Percentiles rank a stretch among this genome's conserved stretches.
phyloP scores from a whole-genome alignment of 805 yeast genomes.

The Isabelozyma heimii region DNA sequence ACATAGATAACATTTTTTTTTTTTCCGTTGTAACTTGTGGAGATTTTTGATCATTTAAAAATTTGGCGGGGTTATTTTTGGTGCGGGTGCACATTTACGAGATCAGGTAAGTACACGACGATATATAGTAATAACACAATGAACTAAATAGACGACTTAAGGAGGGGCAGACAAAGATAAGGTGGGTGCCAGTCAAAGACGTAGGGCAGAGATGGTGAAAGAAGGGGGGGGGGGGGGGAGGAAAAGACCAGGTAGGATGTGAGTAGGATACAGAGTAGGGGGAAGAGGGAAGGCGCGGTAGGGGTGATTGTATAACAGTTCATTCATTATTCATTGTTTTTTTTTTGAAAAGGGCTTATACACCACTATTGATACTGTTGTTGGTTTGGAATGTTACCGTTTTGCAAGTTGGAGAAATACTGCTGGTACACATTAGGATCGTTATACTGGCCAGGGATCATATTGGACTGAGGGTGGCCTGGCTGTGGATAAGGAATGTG shows the following conservation, averaged over 20 bases:
- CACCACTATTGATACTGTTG: slow-evolving; percentile 50
- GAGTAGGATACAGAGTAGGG: neutral
- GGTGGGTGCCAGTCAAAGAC: too few species aligned
- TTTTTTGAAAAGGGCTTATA: neutral
- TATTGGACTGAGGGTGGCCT: slow-evolving; percentile 37
- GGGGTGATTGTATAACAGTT: neutral
- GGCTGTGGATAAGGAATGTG: slow-evolving; percentile 46
- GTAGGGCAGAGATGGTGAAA: too few species aligned
- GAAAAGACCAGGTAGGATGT: neutral
- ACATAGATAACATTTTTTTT: too few species aligned
- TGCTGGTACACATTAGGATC: slow-evolving; percentile 63
- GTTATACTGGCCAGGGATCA: slow-evolving; percentile 46
- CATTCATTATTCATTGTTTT: slow-evolving; percentile 9
- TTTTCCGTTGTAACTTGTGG: neutral
- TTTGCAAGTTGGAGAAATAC: slow-evolving; percentile 56
- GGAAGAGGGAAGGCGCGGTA: neutral
- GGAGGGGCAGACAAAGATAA: too few species aligned
- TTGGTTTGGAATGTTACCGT: slow-evolving; percentile 45
- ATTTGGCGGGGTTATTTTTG: neutral
- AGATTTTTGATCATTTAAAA: neutral
- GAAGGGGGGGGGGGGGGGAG: neutral
- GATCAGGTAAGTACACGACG: neutral
- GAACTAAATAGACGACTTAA: neutral
- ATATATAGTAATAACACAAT: neutral
- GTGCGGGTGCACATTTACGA: neutral